phyloP scores from a whole-genome alignment of 176 grass and related monocot genomes.

The Rhynchospora pubera region DNA sequence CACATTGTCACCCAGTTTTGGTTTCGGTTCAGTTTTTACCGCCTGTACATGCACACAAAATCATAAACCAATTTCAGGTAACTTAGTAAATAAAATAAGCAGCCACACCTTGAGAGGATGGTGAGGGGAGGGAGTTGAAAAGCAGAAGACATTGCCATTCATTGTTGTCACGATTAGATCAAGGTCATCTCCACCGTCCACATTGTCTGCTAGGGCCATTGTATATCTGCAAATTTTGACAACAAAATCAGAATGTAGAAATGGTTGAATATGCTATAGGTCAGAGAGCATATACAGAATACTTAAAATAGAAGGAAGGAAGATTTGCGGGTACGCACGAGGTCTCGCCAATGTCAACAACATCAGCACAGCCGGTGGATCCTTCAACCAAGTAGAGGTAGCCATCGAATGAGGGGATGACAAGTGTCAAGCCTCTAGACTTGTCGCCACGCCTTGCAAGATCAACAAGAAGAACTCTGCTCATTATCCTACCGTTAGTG shows the following conservation, averaged over 20 bases:
- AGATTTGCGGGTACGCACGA: conserved; percentile 42
- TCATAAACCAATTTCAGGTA: not conserved
- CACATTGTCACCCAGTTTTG: not conserved
- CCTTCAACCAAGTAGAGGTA: conserved; percentile 96
- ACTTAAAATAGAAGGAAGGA: conserved; percentile 8
- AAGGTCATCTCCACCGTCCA: conserved; percentile 95
- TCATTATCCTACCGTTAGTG: conserved; percentile 88
- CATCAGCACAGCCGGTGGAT: conserved; percentile 79
- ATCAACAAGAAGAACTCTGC: conserved; percentile 70
- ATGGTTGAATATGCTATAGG: not conserved
- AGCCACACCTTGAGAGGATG: conserved; percentile 77
- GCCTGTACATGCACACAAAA: not conserved
- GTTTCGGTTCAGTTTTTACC: not conserved
- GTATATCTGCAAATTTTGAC: conserved; percentile 57
- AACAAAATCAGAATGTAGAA: not conserved
- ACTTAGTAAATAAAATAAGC: conserved; percentile 9
- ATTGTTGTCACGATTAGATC: conserved; percentile 97
- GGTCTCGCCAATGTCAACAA: conserved; percentile 91
- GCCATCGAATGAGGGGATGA: conserved; percentile 81
- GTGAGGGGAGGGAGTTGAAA: conserved; percentile 85
- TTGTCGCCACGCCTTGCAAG: conserved; percentile 52
- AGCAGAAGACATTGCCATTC: conserved; percentile 97
- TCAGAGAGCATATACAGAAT: not conserved
- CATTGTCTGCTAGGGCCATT: conserved; percentile 96
- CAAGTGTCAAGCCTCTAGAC: conserved; percentile 65